These are phyloP conservation scores for Phytophthora brassicae DNA, from an alignment of 352 stramenopile species.

Conservation along the genomic window DNA sequence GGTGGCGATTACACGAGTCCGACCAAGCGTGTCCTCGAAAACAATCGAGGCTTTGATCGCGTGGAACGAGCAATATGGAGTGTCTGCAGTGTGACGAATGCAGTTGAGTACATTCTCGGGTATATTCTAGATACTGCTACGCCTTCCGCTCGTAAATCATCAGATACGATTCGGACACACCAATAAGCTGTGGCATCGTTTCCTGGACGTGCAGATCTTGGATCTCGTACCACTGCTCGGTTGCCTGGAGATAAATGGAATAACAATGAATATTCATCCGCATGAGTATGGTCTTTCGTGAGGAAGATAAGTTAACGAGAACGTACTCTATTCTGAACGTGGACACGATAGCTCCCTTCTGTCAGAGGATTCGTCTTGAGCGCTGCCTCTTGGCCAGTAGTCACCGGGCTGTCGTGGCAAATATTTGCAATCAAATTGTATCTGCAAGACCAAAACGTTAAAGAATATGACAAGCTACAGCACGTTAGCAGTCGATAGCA, in stretches of 20 bases:
- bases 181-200: constrained; percentile 98
- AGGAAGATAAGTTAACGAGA: neutral
- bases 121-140: constrained; percentile 38
- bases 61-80: constrained; percentile 77
- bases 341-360: constrained; percentile 96
- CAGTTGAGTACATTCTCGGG: constrained; percentile 1
- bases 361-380: constrained; percentile 92
- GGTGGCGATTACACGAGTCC: constrained; percentile 54
- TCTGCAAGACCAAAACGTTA: constrained; percentile 51
- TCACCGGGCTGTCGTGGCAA: constrained; percentile 95
- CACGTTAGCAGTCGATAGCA: neutral
- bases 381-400: constrained; percentile 89
- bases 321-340: constrained; percentile 93
- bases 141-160: constrained; percentile 88
- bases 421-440: constrained; percentile 99
- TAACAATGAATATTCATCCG: no score
- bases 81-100: constrained; percentile 46
- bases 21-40: constrained; percentile 66
- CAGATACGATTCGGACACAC: constrained; percentile 94
- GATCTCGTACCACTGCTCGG: constrained; percentile 98
- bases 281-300: neutral
- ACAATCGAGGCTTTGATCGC: constrained; percentile 54
- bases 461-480: neutral
- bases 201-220: constrained; percentile 97
- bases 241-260: constrained; percentile 57